Evolutionary conservation across 2,329 filamentous ascomycete species (phyloP).

Genomic region (Clathrospora elynae): DNA sequence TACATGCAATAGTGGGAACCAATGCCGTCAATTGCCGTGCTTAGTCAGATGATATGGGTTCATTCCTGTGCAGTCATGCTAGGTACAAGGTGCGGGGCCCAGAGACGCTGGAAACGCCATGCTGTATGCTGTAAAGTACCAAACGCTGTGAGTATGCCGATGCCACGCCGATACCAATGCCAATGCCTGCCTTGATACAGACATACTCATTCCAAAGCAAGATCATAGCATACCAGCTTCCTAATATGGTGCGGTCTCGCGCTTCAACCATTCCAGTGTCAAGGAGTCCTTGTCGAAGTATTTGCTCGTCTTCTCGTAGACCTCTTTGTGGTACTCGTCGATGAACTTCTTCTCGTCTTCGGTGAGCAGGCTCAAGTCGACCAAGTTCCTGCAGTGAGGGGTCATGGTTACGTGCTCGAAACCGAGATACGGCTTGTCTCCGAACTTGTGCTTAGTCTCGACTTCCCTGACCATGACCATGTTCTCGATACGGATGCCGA

Average conservation of each 20-base stretch:
- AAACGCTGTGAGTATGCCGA: constrained; percentile 22
- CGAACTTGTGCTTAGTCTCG: constrained; percentile 85
- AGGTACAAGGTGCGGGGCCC: no score
- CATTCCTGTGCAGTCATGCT: no score
- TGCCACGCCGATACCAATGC: constrained; percentile 21
- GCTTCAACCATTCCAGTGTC: constrained; percentile 79
- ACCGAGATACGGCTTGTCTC: constrained; percentile 89
- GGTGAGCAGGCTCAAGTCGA: constrained; percentile 75
- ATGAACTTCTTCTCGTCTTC: constrained; percentile 80
- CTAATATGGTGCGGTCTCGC: constrained; percentile 72
- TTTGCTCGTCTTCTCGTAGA: constrained; percentile 77
- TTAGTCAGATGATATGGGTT: constrained; percentile 22
- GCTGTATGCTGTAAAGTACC: constrained; percentile 19
- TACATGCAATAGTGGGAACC: constrained; percentile 3
- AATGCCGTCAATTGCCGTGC: constrained; percentile 34
- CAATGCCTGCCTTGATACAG: constrained; percentile 17
- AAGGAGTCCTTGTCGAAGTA: constrained; percentile 75
- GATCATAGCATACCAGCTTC: not conserved
- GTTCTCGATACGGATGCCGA: constrained; percentile 96
- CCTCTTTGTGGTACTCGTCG: constrained; percentile 81
- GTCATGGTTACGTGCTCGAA: constrained; percentile 99
- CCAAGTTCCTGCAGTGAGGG: constrained; percentile 87
- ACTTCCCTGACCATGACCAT: constrained; percentile 88
- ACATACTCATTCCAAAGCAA: constrained; percentile 5
- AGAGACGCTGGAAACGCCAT: constrained; percentile 18